Base-by-base conservation (phyloP, 1,139 yeast species). In the Blastobotrys raffinosifermentans region DNA sequence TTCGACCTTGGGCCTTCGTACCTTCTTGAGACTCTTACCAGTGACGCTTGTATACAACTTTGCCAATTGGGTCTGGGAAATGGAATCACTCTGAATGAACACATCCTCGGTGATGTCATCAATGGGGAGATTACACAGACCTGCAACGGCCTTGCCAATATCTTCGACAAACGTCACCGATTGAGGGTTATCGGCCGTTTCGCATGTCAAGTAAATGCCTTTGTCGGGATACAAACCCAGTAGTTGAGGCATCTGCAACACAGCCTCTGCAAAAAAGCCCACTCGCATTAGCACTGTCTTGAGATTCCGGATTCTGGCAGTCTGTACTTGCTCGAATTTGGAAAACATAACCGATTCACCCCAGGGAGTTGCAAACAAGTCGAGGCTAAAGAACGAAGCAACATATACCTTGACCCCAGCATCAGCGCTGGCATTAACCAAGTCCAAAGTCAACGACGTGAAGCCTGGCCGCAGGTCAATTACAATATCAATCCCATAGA, bases 381-480 rank as follows among this genome's bases (percentile, higher is more conserved):
- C 15, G n/a, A n/a, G n/a, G n/a, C n/a, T n/a, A 25, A 25, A 25
- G 7, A 8, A 8, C 7, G 27, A 25, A 6, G 27, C 14, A n/a
- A 25, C 7, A 25, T 25, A 25, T 7, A 25, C 27, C 27, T 25
- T 25, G 15, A 25, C 27, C 7, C 27, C 27, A 6, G 27, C 27
- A 6, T 25, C 27, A 25, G 7, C 27, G 15, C 14, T 14, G 11
- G 27, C 27, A n/a, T 25, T 14, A 25, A 25, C 11, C 27, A 13
- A 8, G 11, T 25, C 27, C 7, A 8, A 5, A 14, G 27, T 6
- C 13, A 25, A 7, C 6, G 27, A 7, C n/a, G n/a, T n/a, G 11
- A 25, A 25, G 7, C 27, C 27, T 6, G 27, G 14, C 15, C 27
- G 27, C 13, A 25, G 11, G 27, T 25, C 27, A n/a, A 25, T n/a